These are phyloP conservation scores for Aspergillus sclerotialis DNA, from an alignment of 2,329 filamentous ascomycete species.

Conservation along the genomic window DNA sequence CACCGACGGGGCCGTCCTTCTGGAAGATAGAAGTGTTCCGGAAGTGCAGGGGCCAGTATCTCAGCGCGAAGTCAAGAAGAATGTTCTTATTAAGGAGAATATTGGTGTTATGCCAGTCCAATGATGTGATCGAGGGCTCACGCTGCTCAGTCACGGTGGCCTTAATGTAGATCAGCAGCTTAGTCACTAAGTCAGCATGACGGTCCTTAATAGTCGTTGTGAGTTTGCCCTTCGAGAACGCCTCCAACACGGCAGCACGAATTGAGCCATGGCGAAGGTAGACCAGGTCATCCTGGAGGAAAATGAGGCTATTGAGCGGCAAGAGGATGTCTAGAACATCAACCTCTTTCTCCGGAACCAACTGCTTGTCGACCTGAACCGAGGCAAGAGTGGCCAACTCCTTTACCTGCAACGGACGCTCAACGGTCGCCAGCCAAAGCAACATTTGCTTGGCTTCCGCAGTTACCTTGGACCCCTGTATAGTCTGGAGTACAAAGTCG, in stretches of 20 bases:
- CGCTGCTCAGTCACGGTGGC: conserved; percentile 19
- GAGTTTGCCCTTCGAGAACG: conserved; percentile 25
- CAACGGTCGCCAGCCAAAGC: conserved; percentile 31
- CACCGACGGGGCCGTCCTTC: conserved; percentile 29
- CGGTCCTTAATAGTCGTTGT: conserved; percentile 23
- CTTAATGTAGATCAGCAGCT: conserved; percentile 31
- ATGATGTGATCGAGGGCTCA: conserved; percentile 22
- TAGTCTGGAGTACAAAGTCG: conserved; percentile 23
- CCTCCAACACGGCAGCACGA: conserved; percentile 23
- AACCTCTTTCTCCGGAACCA: conserved; percentile 16
- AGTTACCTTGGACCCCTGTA: conserved; percentile 18
- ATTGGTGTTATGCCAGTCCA: conserved; percentile 20
- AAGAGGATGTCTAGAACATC: conserved; percentile 21
- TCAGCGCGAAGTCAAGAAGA: conserved; percentile 40
- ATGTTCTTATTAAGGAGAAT: conserved; percentile 28
- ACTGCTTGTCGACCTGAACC: conserved; percentile 24
- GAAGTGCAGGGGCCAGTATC: conserved; percentile 44
- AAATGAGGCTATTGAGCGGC: conserved; percentile 27
- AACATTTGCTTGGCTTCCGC: conserved; percentile 28
- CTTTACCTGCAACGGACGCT: conserved; percentile 28
- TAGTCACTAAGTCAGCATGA: conserved; percentile 25
- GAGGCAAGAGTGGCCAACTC: conserved; percentile 26
- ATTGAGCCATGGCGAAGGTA: conserved; percentile 31
- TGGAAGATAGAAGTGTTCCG: conserved; percentile 36
- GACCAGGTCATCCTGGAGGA: conserved; percentile 26